phyloP scores from a whole-genome alignment of 2,329 filamentous ascomycete genomes.

The Diplodia scrobiculata region DNA sequence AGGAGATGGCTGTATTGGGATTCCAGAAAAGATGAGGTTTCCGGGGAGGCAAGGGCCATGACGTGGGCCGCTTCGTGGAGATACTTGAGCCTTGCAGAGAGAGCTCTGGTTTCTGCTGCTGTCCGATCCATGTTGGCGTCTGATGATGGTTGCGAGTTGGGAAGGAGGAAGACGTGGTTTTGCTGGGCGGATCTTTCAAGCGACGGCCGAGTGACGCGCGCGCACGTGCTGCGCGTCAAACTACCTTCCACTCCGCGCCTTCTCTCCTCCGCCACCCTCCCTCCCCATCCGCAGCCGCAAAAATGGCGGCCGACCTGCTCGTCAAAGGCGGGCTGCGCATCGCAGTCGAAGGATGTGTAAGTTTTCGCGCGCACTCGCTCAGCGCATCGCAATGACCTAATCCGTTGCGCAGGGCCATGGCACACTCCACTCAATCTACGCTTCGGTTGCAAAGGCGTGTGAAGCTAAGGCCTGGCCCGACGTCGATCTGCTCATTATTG shows the following conservation, averaged over 20 bases:
- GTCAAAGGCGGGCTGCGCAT: slow-evolving; percentile 58
- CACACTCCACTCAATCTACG: slow-evolving; percentile 87
- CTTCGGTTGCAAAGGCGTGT: slow-evolving; percentile 70
- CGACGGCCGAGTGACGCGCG: slow-evolving; percentile 10
- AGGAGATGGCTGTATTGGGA: slow-evolving; percentile 37
- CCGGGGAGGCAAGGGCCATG: slow-evolving; percentile 40
- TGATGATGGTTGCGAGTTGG: neutral
- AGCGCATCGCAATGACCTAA: neutral
- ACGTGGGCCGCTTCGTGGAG: slow-evolving; percentile 42
- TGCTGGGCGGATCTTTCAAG: slow-evolving; percentile 7
- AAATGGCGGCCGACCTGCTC: neutral
- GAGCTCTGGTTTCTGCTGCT: slow-evolving; percentile 5
- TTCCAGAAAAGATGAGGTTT: slow-evolving; percentile 40
- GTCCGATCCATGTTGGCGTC: slow-evolving; percentile 3
- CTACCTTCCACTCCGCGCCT: neutral
- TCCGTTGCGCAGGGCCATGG: slow-evolving; percentile 72
- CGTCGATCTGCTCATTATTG: slow-evolving; percentile 89
- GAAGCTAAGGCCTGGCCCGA: slow-evolving; percentile 69
- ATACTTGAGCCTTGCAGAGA: slow-evolving; percentile 36
- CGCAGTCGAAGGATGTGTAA: slow-evolving; percentile 83
- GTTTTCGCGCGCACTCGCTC: slow-evolving; percentile 37
- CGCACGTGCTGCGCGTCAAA: slow-evolving; percentile 3
- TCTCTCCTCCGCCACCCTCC: neutral
- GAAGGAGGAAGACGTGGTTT: neutral
- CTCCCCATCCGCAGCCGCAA: neutral